These are phyloP conservation scores for Rhodosporidiobolus odoratus DNA, from an alignment of 768 basidiomycete genomes.

Conservation along the genomic window DNA sequence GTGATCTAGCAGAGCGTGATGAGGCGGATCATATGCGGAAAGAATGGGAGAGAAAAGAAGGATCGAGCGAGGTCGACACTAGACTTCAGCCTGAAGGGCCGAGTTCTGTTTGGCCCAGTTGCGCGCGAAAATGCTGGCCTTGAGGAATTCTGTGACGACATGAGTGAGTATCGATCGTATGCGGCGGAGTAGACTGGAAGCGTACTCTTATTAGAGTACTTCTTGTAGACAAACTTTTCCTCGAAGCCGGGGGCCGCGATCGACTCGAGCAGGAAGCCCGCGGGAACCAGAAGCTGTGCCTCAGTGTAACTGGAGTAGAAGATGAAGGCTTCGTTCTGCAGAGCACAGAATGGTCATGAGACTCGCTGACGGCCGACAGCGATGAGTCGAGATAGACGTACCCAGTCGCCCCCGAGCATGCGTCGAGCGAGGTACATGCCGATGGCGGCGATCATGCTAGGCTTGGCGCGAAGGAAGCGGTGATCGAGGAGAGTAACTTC, in stretches of 20 bases:
- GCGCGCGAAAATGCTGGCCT: constrained; percentile 55
- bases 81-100: constrained; percentile 4
- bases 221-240: constrained; percentile 83
- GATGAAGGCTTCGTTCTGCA: constrained; percentile 79
- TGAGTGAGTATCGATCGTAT: not conserved
- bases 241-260: constrained; percentile 72
- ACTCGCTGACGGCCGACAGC: not conserved
- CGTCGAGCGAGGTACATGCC: constrained; percentile 92
- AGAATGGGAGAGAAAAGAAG: not conserved
- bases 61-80: not conserved
- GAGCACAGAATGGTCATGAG: not conserved
- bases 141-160: constrained; percentile 61
- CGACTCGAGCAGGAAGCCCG: constrained; percentile 74
- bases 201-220: constrained; percentile 82
- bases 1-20: not conserved
- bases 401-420: constrained; percentile 96
- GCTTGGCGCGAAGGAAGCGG: constrained; percentile 87
- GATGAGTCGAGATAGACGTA: constrained; percentile 53
- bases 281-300: constrained; percentile 74
- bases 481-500: constrained; percentile 91
- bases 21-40: not conserved
- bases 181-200: not conserved
- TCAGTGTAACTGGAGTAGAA: constrained; percentile 90
- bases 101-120: constrained; percentile 49
- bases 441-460: constrained; percentile 86